Percentiles rank a stretch among this genome's conserved stretches.
Evolutionary conservation across 1,284 basidiomycete species (phyloP).

Genomic region (Boletus putidus): DNA sequence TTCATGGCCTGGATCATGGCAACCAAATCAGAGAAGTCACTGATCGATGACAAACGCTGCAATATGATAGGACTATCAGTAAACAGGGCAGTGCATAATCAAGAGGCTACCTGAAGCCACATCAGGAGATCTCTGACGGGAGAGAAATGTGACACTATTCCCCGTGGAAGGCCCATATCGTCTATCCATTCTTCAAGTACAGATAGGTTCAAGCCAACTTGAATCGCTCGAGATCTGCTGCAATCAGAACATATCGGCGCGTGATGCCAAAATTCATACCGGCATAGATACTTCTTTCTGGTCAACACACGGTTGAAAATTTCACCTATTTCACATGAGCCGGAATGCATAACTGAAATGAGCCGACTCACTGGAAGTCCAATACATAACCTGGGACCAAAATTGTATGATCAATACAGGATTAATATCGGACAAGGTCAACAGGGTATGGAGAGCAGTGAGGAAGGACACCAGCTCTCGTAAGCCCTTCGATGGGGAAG

Average conservation of each 20-base stretch:
- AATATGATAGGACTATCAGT: conserved; percentile 15
- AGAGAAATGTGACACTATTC: conserved; percentile 78
- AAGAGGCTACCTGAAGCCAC: conserved; percentile 74
- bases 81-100: conserved; percentile 7
- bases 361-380: conserved; percentile 71
- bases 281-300: conserved; percentile 90
- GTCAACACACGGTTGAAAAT: conserved; percentile 93
- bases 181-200: conserved; percentile 92
- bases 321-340: conserved; percentile 60
- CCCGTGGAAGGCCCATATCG: conserved; percentile 75
- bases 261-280: conserved; percentile 47
- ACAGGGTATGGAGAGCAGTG: conserved; percentile 83
- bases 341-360: neutral
- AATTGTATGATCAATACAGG: conserved; percentile 87
- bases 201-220: conserved; percentile 87
- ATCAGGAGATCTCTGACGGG: conserved; percentile 83
- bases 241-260: conserved; percentile 5
- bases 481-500: conserved; percentile 53
- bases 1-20: conserved; percentile 88
- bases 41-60: conserved; percentile 84
- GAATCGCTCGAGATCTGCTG: conserved; percentile 76
- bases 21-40: conserved; percentile 84
- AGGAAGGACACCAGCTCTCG: conserved; percentile 77
- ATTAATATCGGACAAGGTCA: conserved; percentile 89
- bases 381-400: conserved; percentile 95